These are phyloP conservation scores for Fusarium sublunatum DNA, from an alignment of 2,329 filamentous ascomycete genomes.

Conservation along the genomic window DNA sequence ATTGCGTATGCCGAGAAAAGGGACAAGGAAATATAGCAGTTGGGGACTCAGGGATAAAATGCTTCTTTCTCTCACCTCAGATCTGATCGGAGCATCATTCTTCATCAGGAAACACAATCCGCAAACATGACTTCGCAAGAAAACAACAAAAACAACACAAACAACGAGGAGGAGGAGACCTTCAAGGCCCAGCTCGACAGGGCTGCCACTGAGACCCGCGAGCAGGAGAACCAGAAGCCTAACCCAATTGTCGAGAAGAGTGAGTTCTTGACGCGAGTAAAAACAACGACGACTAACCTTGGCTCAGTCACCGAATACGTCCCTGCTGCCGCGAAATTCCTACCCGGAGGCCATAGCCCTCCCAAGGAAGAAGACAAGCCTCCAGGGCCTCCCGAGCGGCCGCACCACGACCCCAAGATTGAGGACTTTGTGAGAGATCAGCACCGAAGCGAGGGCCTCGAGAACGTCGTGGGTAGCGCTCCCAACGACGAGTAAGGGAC, in stretches of 20 bases:
- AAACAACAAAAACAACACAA: conserved; percentile 17
- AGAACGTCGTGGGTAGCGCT: conserved; percentile 40
- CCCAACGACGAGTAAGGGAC: conserved; percentile 28
- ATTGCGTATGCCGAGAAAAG: conserved; percentile 42
- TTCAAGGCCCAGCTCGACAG: conserved; percentile 61
- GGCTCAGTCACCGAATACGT: conserved; percentile 57
- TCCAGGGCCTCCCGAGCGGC: conserved; percentile 56
- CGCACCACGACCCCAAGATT: conserved; percentile 60
- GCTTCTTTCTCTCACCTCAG: background rate
- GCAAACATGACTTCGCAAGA: conserved; percentile 34
- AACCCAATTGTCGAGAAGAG: conserved; percentile 59
- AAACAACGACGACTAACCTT: conserved; percentile 10
- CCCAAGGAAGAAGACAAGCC: conserved; percentile 34
- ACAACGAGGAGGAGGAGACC: conserved; percentile 36
- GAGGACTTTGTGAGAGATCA: conserved; percentile 66
- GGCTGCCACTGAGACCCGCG: conserved; percentile 52
- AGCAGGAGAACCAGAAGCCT: conserved; percentile 41
- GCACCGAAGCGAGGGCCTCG: conserved; percentile 58
- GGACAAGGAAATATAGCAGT: conserved; percentile 30
- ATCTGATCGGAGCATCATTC: conserved; percentile 10
- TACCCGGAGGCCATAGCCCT: conserved; percentile 52
- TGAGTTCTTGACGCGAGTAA: conserved; percentile 31
- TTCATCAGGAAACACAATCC: conserved; percentile 14
- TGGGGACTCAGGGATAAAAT: conserved; percentile 6
- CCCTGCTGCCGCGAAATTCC: conserved; percentile 55